Conservation (phyloP, 192 early-diverging fungal genomes). For the Coemansia sp. region DNA sequence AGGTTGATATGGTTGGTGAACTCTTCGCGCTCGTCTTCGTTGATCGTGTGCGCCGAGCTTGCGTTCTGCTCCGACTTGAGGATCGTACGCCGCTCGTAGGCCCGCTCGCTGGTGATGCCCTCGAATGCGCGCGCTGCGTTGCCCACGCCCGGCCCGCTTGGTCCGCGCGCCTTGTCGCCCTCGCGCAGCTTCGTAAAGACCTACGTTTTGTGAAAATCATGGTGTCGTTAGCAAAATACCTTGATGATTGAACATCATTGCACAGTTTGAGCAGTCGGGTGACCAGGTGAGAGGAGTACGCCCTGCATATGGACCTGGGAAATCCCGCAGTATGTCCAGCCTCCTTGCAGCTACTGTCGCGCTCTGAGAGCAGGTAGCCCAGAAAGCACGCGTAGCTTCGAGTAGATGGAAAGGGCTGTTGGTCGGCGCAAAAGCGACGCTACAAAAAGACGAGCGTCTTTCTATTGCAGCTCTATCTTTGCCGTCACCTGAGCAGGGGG, state of each 20-base stretch:
- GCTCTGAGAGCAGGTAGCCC: too few species aligned
- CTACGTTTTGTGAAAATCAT: conserved; percentile 9
- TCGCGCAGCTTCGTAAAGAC: conserved; percentile 41
- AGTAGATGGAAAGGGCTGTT: too few species aligned
- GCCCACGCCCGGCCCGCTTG: conserved; percentile 13
- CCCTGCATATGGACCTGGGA: too few species aligned
- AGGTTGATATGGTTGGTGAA: conserved; percentile 95
- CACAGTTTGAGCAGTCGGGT: too few species aligned
- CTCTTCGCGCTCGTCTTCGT: conserved; percentile 97
- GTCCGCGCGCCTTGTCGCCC: conserved; percentile 18
- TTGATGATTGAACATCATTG: too few species aligned
- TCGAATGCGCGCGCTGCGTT: conserved; percentile 37
- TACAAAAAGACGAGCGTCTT: too few species aligned
- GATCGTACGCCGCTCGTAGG: conserved; percentile 74
- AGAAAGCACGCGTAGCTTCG: too few species aligned
- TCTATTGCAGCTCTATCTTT: background rate
- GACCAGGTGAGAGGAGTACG: too few species aligned
- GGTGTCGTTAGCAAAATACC: too few species aligned
- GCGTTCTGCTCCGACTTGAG: conserved; percentile 76
- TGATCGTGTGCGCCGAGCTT: conserved; percentile 95
- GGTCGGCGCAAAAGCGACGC: too few species aligned
- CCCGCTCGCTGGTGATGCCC: conserved; percentile 50
- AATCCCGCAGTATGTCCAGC: too few species aligned
- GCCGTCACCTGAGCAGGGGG: background rate
- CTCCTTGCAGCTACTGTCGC: too few species aligned